Evolutionary conservation across 1,284 basidiomycete genomes (phyloP).

Genomic region (Ustilago hordei): DNA sequence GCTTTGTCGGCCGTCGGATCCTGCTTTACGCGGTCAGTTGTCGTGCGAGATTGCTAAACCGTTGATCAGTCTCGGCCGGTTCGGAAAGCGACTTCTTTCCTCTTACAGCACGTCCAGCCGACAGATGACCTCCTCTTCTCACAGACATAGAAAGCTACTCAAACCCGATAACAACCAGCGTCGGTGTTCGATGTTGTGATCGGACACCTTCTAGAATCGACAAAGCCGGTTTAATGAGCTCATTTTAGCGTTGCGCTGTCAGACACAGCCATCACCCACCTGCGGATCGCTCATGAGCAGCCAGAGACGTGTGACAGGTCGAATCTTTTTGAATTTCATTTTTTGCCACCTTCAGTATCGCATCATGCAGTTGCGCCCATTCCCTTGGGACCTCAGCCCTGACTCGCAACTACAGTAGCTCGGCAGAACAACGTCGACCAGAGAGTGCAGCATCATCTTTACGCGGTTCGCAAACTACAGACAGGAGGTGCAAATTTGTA

Average conservation of each 20-base stretch:
- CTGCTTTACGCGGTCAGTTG: neutral
- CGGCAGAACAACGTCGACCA: neutral
- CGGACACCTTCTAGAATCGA: neutral
- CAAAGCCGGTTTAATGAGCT: neutral
- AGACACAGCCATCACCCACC: neutral
- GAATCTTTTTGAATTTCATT: constrained; percentile 2
- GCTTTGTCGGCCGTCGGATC: constrained; percentile 46
- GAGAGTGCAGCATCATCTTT: neutral
- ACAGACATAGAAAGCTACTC: neutral
- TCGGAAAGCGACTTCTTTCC: constrained; percentile 2
- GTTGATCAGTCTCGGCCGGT: constrained; percentile 20
- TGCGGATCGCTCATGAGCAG: neutral
- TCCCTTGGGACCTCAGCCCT: neutral
- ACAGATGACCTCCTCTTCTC: no score
- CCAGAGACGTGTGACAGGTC: constrained; percentile 44
- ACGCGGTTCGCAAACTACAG: neutral
- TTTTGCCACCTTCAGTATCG: neutral
- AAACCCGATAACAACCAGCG: neutral
- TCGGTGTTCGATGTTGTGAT: neutral
- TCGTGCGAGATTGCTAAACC: constrained; percentile 21
- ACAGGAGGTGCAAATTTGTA: neutral
- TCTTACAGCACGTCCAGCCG: neutral
- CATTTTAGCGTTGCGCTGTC: neutral
- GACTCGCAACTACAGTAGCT: neutral
- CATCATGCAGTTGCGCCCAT: constrained; percentile 2